Evolutionary conservation across 1,139 yeast genomes (phyloP), one percentile per base, ranked within the genome.

Genomic region (Debaryomycetaceae sp.): DNA sequence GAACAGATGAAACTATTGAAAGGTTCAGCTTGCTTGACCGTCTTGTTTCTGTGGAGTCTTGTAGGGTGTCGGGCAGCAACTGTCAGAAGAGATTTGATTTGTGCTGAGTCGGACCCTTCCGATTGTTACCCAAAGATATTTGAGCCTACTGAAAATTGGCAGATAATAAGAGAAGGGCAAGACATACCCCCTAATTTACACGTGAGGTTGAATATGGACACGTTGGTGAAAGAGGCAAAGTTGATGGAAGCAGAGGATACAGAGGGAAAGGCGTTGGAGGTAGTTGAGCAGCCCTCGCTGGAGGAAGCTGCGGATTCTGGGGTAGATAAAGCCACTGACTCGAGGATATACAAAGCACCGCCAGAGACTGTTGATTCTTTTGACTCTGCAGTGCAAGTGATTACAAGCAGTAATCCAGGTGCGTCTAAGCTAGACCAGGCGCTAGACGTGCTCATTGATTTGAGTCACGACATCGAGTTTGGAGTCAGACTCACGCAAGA

Each of bases 171-270:
- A 59, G 82, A 77, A 48, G 87, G 85, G 13, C 95, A 87, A 58
- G 75, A 77, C 13, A 74, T 88, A 6, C 96, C 96, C 1, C 77
- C 77, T 14, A 97, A 97, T 0, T 66, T 89, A 39, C 95, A 89
- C 63, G 81, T 86, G 39, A 70, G 88, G 56, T 59, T 85, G 56
- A 78, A 88, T 60, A 66, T 87, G 45, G 89, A 85, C 24, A 84
- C 90, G 0, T 81, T 85, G 24, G 62, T 66, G 36, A 80, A 74
- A 57, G 87, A 85, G 59, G 97, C 96, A 1, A 85, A 79, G 51
- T 46, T 85, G 7, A 58, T 72, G 57, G 76, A 71, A 17, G 63
- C 57, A 4, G 56, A 48, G n/a, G 53, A 45, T 11, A 36, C 37
- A 6, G 35, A 37, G 22, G 22, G 27, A 3, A 45, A 42, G 24